Conservation (phyloP, 1,284 basidiomycete species). For the Porogramme epimiltina region DNA sequence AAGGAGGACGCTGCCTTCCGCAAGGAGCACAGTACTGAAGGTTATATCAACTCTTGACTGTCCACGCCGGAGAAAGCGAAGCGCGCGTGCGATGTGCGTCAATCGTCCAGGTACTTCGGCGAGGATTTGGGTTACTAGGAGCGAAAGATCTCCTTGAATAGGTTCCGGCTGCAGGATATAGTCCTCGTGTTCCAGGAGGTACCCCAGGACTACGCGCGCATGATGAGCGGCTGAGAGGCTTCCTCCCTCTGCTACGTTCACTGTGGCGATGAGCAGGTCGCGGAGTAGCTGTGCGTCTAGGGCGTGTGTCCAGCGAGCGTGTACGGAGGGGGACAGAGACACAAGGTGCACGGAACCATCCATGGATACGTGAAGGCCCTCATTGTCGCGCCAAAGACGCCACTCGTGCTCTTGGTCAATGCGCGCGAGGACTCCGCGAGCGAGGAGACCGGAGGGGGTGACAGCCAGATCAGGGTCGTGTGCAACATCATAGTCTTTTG, state of each 20-base stretch:
- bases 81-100: constrained; percentile 10
- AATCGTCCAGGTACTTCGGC: neutral
- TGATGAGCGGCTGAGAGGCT: neutral
- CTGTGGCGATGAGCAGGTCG: neutral
- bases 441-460: constrained; percentile 1
- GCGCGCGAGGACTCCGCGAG: constrained; percentile 7
- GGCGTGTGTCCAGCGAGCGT: constrained; percentile 1
- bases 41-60: neutral
- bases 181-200: constrained; percentile 11
- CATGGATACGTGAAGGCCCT: constrained; percentile 5
- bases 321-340: neutral
- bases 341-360: neutral
- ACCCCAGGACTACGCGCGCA: constrained; percentile 13
- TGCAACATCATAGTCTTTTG: constrained; percentile 15
- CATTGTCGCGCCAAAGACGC: neutral
- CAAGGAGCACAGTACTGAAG: constrained; percentile 16
- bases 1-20: constrained; percentile 14
- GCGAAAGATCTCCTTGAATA: neutral
- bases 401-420: constrained; percentile 5
- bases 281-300: constrained; percentile 2
- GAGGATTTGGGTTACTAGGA: neutral
- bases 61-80: constrained; percentile 11
- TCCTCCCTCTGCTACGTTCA: neutral
- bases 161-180: constrained; percentile 12
- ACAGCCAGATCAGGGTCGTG: constrained; percentile 5